These are phyloP conservation scores for Neofusicoccum umdonicola DNA, from an alignment of 2,329 filamentous ascomycete species.

Conservation along the genomic window DNA sequence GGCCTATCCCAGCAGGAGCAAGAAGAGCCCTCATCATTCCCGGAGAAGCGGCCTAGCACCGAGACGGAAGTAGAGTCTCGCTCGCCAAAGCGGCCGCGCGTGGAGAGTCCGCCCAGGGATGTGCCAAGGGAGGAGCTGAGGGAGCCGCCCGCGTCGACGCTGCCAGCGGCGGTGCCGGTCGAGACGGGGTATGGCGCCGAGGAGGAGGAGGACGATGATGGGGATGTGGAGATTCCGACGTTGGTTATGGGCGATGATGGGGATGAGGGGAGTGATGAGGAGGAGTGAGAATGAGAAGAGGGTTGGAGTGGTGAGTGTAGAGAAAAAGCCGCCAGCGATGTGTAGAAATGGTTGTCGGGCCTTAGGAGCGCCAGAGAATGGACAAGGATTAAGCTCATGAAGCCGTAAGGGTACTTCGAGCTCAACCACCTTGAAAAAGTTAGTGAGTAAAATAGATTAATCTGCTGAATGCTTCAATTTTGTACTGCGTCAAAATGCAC, in stretches of 20 bases:
- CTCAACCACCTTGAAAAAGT: too few species aligned
- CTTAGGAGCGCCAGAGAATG: too few species aligned
- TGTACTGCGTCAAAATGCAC: too few species aligned
- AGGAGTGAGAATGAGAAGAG: neutral
- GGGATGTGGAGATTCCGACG: conserved; percentile 13
- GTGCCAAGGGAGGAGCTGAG: neutral
- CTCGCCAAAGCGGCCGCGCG: conserved; percentile 9
- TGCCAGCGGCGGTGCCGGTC: neutral
- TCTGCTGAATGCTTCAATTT: too few species aligned
- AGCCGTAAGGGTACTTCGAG: too few species aligned
- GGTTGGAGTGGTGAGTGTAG: too few species aligned
- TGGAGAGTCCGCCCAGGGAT: neutral
- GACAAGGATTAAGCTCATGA: too few species aligned
- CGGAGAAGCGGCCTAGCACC: conserved; percentile 10
- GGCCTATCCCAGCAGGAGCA: neutral
- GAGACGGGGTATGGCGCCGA: neutral
- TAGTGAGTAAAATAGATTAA: too few species aligned
- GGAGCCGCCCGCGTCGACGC: neutral
- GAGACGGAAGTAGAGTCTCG: neutral
- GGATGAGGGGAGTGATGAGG: neutral
- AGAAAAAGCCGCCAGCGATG: too few species aligned
- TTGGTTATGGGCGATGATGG: conserved; percentile 10
- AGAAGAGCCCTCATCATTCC: neutral
- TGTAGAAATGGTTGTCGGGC: too few species aligned
- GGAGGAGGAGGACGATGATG: conserved; percentile 11